Percentiles rank a stretch among this genome's conserved stretches.
Evolutionary conservation across 2,329 filamentous ascomycete species (phyloP).

Genomic region (Fusarium sp.): DNA sequence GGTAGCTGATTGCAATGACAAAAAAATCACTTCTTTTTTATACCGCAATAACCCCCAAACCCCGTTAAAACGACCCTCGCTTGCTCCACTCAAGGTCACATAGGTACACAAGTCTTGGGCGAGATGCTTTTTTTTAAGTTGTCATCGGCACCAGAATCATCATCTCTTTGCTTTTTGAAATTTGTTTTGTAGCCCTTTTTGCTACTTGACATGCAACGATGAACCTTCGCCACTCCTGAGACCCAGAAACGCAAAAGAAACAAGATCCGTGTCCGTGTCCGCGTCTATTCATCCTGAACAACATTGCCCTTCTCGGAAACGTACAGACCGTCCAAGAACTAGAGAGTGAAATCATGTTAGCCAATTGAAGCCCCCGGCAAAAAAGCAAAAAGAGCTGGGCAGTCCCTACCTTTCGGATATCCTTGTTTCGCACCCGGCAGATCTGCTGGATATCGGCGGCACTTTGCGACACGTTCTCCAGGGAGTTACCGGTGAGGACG

Average conservation of each 20-base stretch:
- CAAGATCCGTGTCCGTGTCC: constrained; percentile 57
- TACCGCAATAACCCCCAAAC: constrained; percentile 34
- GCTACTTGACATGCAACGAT: constrained; percentile 75
- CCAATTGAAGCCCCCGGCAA: background rate
- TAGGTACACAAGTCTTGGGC: constrained; percentile 24
- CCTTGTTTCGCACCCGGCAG: constrained; percentile 99
- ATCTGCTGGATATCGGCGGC: constrained; percentile 99
- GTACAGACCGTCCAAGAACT: constrained; percentile 99
- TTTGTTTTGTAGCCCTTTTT: constrained; percentile 61
- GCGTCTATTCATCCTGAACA: constrained; percentile 78
- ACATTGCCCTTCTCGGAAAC: constrained; percentile 99
- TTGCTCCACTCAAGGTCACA: constrained; percentile 41
- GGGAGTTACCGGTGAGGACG: constrained; percentile 90
- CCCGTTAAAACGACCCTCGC: constrained; percentile 42
- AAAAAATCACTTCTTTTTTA: constrained; percentile 35
- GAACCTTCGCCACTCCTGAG: constrained; percentile 75
- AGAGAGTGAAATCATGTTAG: constrained; percentile 44
- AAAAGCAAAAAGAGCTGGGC: background rate
- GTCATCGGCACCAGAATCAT: constrained; percentile 49
- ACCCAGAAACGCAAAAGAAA: constrained; percentile 74
- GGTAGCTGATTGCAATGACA: constrained; percentile 34
- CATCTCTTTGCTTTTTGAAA: constrained; percentile 58
- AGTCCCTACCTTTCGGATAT: constrained; percentile 94
- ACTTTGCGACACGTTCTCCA: constrained; percentile 97
- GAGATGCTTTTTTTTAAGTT: constrained; percentile 26